Evolutionary conservation across 371 early-diverging fungal species (phyloP).

Genomic region (Actinomortierella wolfii): DNA sequence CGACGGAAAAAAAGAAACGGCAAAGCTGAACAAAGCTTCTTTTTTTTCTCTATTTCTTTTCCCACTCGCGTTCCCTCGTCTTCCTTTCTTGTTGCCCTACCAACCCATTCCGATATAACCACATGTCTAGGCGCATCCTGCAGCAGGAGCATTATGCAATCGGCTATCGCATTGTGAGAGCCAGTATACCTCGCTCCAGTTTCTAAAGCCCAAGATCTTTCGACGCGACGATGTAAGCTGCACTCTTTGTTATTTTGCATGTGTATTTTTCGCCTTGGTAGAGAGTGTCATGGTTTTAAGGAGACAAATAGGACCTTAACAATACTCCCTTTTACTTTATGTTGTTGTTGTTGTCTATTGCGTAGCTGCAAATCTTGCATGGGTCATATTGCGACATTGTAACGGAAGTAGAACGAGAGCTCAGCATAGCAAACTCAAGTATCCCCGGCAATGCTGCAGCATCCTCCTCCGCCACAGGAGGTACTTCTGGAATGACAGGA

Average conservation of each 20-base stretch:
- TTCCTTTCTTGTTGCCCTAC: conserved; percentile 1
- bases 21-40: not conserved
- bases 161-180: conserved; percentile 34
- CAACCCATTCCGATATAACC: conserved; percentile 37
- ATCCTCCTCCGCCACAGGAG: not conserved
- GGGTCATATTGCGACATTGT: conserved; percentile 30
- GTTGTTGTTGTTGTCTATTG: too few relatives aligned
- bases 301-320: not conserved
- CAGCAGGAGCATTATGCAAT: conserved; percentile 33
- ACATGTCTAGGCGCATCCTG: conserved; percentile 22
- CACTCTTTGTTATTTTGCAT: not conserved
- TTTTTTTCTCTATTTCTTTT: conserved; percentile 8
- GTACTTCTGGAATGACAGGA: too few relatives aligned
- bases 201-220: conserved; percentile 43
- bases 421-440: conserved; percentile 4
- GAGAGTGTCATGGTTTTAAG: not conserved
- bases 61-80: conserved; percentile 39
- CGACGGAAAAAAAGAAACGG: not conserved
- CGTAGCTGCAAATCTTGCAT: conserved; percentile 5
- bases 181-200: conserved; percentile 37
- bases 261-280: not conserved
- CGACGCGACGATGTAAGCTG: conserved; percentile 39
- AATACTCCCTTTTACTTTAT: not conserved
- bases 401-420: conserved; percentile 31
- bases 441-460: not conserved